Evolutionary conservation across 2,329 filamentous ascomycete species (phyloP).

Genomic region (Hymenoscyphus infarciens): DNA sequence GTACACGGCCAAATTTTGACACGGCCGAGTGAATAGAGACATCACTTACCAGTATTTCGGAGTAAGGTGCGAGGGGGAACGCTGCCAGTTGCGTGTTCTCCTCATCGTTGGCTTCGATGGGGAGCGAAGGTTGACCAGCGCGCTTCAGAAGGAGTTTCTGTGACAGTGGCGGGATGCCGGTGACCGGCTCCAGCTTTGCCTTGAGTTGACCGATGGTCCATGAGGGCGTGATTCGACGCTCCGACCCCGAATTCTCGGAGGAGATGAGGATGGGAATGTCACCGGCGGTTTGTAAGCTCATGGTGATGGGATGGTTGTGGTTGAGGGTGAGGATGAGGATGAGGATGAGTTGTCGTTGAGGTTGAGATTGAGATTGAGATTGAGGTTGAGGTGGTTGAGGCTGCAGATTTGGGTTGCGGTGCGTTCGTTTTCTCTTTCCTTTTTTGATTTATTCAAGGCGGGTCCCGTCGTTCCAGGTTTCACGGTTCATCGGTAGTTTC

Average conservation of each 20-base stretch:
- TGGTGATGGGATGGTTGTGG: slow-evolving; percentile 12
- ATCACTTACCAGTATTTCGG: slow-evolving; percentile 72
- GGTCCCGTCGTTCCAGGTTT: background rate
- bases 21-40: background rate
- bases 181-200: slow-evolving; percentile 85
- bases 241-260: slow-evolving; percentile 74
- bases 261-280: slow-evolving; percentile 74
- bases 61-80: slow-evolving; percentile 69
- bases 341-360: background rate
- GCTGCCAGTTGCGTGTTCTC: slow-evolving; percentile 60
- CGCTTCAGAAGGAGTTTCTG: slow-evolving; percentile 74
- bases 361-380: background rate
- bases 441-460: background rate
- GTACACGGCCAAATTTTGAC: background rate
- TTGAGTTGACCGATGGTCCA: slow-evolving; percentile 87
- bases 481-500: background rate
- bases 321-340: background rate
- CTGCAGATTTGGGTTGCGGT: background rate
- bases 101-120: slow-evolving; percentile 69
- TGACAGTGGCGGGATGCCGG: slow-evolving; percentile 77
- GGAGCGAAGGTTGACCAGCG: slow-evolving; percentile 55
- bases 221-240: slow-evolving; percentile 86
- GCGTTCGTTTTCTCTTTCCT: background rate
- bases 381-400: background rate
- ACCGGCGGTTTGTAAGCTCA: slow-evolving; percentile 48